These are phyloP conservation scores for Clavariopsis aquatica DNA, from an alignment of 495 filamentous ascomycete genomes.

Conservation along the genomic window DNA sequence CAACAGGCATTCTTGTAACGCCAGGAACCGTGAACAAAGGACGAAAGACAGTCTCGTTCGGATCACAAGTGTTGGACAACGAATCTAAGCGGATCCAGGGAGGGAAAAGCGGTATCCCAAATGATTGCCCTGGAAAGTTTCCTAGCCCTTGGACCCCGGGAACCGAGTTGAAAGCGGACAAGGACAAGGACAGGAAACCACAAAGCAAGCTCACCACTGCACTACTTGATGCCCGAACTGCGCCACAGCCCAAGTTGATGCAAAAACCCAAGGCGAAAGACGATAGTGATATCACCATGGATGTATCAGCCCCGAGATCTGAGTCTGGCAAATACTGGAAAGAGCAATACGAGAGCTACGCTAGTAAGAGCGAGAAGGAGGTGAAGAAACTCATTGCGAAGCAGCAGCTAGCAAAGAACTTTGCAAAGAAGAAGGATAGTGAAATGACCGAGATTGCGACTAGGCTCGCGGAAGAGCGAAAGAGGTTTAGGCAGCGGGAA, in stretches of 20 bases:
- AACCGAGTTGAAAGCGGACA: constrained; percentile 23
- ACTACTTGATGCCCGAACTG: constrained; percentile 41
- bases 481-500: constrained; percentile 55
- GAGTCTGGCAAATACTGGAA: constrained; percentile 95
- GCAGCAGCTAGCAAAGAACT: constrained; percentile 75
- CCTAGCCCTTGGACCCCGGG: constrained; percentile 63
- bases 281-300: constrained; percentile 65
- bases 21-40: constrained; percentile 77
- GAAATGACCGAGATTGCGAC: constrained; percentile 72
- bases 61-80: constrained; percentile 64
- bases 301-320: constrained; percentile 77
- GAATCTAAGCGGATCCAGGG: constrained; percentile 51
- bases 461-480: constrained; percentile 66
- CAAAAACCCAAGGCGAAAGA: constrained; percentile 52
- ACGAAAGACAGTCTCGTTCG: constrained; percentile 89
- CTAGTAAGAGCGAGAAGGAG: constrained; percentile 69
- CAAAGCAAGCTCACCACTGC: constrained; percentile 59
- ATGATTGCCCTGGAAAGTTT: constrained; percentile 61
- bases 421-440: constrained; percentile 84
- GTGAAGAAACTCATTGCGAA: constrained; percentile 59
- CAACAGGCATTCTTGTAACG: constrained; percentile 75
- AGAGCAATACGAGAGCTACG: constrained; percentile 78
- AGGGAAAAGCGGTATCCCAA: constrained; percentile 53
- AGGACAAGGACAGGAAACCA: constrained; percentile 39
- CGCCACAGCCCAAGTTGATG: constrained; percentile 31